phyloP scores from a whole-genome alignment of 2,329 filamentous ascomycete genomes.

The Monilinia polystroma region DNA sequence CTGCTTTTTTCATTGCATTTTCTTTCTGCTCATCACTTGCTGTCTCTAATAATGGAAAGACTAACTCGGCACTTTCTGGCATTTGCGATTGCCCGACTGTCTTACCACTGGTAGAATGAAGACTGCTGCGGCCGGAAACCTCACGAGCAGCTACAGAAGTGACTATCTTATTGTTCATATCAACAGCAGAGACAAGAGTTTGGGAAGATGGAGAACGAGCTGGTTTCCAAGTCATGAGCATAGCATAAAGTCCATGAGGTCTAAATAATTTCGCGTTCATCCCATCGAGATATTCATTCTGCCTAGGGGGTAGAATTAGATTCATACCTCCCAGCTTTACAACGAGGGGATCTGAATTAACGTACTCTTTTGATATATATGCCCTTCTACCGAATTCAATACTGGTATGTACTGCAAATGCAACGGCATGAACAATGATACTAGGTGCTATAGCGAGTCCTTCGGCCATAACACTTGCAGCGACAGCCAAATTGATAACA shows the following conservation, averaged over 20 bases:
- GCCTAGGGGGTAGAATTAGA: conserved; percentile 29
- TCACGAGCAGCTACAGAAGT: conserved; percentile 39
- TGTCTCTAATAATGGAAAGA: conserved; percentile 43
- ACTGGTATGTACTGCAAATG: conserved; percentile 19
- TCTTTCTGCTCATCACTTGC: conserved; percentile 36
- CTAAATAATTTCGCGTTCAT: conserved; percentile 58
- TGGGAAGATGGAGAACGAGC: conserved; percentile 30
- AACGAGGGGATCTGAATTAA: conserved; percentile 45
- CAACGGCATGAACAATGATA: conserved; percentile 39
- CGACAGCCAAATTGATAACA: conserved; percentile 44
- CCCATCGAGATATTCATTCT: conserved; percentile 54
- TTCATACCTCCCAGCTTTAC: conserved; percentile 26
- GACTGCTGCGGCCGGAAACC: conserved; percentile 31
- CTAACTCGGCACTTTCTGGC: conserved; percentile 43
- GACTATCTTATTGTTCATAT: conserved; percentile 42
- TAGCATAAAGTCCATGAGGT: conserved; percentile 54
- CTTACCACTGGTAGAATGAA: conserved; percentile 41
- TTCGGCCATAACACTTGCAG: conserved; percentile 30
- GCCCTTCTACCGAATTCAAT: conserved; percentile 18
- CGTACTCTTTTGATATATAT: conserved; percentile 23
- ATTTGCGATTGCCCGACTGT: conserved; percentile 43
- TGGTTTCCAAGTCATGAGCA: conserved; percentile 55
- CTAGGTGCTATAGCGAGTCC: conserved; percentile 41
- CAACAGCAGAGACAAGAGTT: conserved; percentile 32
- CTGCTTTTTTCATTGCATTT: conserved; percentile 41